Percentiles rank a stretch among this genome's conserved stretches.
Conservation (phyloP, 495 filamentous ascomycete species). For the Penicillium pulvis region DNA sequence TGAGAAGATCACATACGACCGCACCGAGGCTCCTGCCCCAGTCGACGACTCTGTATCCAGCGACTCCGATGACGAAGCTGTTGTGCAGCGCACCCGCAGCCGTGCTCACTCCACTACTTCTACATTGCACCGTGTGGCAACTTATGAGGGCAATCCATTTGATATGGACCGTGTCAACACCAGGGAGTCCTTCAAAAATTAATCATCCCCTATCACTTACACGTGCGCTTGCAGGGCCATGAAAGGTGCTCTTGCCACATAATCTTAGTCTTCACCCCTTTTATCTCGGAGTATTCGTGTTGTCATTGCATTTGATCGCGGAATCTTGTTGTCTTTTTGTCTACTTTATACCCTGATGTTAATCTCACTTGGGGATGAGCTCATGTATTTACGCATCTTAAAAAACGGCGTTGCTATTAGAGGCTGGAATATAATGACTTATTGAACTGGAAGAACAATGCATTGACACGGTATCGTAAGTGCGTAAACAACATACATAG, state of each 20-base stretch:
- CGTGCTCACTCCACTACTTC: slow-evolving; percentile 37
- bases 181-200: slow-evolving; percentile 42
- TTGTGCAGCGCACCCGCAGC: slow-evolving; percentile 24
- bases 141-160: slow-evolving; percentile 50
- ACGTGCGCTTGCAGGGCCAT: not conserved
- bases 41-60: slow-evolving; percentile 25
- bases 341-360: slow-evolving; percentile 21
- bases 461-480: not conserved
- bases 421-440: not conserved
- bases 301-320: slow-evolving; percentile 10
- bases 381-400: slow-evolving; percentile 18
- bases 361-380: slow-evolving; percentile 6
- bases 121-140: slow-evolving; percentile 25
- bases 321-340: slow-evolving; percentile 8
- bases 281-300: not conserved
- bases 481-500: not conserved
- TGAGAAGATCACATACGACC: slow-evolving; percentile 35
- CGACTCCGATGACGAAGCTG: slow-evolving; percentile 23
- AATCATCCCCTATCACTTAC: not conserved
- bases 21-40: slow-evolving; percentile 44
- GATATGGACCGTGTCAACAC: slow-evolving; percentile 51
- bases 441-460: not conserved
- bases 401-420: slow-evolving; percentile 3
- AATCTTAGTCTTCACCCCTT: slow-evolving; percentile 20
- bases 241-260: slow-evolving; percentile 6